Evolutionary conservation across 495 filamentous ascomycete genomes (phyloP).

Genomic region (Penicillium maclennaniae): DNA sequence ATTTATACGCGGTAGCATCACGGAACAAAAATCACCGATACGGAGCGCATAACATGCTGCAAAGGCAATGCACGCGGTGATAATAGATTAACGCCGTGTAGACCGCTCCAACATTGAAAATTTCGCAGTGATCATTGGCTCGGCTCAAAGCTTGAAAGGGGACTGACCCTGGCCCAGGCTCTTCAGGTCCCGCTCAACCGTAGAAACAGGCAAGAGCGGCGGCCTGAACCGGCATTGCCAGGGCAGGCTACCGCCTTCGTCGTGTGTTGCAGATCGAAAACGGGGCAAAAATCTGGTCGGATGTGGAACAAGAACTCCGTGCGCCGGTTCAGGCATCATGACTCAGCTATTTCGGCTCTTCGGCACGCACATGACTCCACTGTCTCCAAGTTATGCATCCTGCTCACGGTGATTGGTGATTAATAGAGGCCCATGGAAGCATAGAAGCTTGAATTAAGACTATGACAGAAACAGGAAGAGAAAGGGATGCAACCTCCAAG

Average conservation of each 20-base stretch:
- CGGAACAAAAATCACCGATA: conserved; percentile 1
- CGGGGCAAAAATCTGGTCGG: background rate
- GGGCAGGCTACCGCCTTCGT: background rate
- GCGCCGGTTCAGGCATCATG: background rate
- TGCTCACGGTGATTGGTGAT: no score
- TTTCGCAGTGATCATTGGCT: background rate
- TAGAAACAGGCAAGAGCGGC: background rate
- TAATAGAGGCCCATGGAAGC: no score
- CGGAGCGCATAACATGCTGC: conserved; percentile 7
- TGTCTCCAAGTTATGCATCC: no score
- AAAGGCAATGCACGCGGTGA: conserved; percentile 8
- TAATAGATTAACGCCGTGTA: conserved; percentile 7
- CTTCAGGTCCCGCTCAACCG: background rate
- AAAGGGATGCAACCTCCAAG: no score
- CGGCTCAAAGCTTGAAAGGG: background rate
- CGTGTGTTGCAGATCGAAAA: background rate
- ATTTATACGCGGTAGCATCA: conserved; percentile 4
- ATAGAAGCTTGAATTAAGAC: no score
- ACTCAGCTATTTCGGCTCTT: background rate
- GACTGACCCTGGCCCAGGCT: background rate
- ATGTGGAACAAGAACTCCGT: background rate
- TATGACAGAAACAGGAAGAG: no score
- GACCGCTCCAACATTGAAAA: background rate
- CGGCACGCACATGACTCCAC: background rate
- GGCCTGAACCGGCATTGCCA: conserved; percentile 15